Percentiles rank a stretch among this genome's conserved stretches.
These are phyloP conservation scores for Boletus rubescentipes DNA, from an alignment of 768 basidiomycete genomes.

Conservation along the genomic window DNA sequence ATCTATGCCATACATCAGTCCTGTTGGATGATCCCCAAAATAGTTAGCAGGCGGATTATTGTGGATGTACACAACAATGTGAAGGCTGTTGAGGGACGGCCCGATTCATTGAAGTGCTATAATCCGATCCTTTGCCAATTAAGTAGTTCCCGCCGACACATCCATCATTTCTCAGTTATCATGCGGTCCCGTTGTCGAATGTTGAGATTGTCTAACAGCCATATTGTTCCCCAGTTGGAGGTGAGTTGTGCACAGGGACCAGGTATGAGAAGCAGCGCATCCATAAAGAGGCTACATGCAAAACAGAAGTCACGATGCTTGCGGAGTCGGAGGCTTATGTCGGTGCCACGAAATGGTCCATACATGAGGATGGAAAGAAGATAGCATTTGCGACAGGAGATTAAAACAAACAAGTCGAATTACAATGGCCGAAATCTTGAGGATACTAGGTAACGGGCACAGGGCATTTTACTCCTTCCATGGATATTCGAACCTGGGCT, in stretches of 20 bases:
- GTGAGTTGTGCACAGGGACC: no score
- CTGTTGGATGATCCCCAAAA: not conserved
- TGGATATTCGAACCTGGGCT: conserved; percentile 84
- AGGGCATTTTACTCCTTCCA: conserved; percentile 62
- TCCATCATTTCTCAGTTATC: no score
- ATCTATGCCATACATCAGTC: no score
- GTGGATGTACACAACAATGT: not conserved
- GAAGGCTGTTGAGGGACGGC: not conserved
- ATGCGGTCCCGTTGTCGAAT: not conserved
- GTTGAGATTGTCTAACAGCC: not conserved
- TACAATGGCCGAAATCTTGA: not conserved
- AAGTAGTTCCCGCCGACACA: no score
- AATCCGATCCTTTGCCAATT: not conserved
- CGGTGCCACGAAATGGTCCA: not conserved
- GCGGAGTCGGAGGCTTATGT: not conserved
- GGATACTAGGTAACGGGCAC: conserved; percentile 14
- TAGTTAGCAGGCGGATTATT: no score
- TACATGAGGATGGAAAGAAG: not conserved
- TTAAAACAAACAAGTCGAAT: not conserved
- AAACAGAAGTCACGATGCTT: not conserved
- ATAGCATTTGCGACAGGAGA: not conserved
- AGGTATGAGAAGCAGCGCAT: not conserved
- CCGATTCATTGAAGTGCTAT: not conserved
- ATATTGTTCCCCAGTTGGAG: not conserved
- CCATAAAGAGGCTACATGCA: not conserved